A percentile compares a stretch with the other conserved stretches of the same genome.
Evolutionary conservation across 2,329 filamentous ascomycete genomes (phyloP).

Genomic region (Diplocarpon mali): DNA sequence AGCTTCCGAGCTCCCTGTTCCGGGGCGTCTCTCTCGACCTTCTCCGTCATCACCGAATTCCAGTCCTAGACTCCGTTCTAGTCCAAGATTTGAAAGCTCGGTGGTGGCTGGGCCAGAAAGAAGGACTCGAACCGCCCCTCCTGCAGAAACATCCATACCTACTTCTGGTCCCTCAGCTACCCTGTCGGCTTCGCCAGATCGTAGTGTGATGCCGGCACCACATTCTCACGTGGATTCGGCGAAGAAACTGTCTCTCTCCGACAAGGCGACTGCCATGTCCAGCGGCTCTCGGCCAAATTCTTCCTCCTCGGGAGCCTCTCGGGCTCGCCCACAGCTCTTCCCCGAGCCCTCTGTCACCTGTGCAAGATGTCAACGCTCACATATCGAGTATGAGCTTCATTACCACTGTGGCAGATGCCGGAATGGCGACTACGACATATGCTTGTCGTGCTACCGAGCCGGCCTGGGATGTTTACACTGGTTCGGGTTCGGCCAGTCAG

Average conservation of each 20-base stretch:
- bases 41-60: constrained; percentile 14
- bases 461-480: constrained; percentile 74
- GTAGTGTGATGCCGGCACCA: constrained; percentile 21
- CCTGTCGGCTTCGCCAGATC: constrained; percentile 14
- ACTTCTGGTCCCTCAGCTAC: constrained; percentile 10
- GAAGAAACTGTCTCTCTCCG: constrained; percentile 15
- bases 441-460: constrained; percentile 65
- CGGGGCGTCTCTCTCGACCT: constrained; percentile 7
- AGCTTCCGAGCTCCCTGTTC: constrained; percentile 14
- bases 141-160: constrained; percentile 17
- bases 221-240: constrained; percentile 21
- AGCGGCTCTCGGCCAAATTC: constrained; percentile 25
- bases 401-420: constrained; percentile 69
- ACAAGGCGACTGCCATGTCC: constrained; percentile 22
- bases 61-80: constrained; percentile 11
- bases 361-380: constrained; percentile 52
- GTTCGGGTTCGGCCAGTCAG: constrained; percentile 75
- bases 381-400: constrained; percentile 79
- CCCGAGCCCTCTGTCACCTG: constrained; percentile 66
- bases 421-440: constrained; percentile 66
- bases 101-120: constrained; percentile 5
- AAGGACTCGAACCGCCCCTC: constrained; percentile 15
- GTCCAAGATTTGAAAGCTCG: constrained; percentile 11
- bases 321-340: constrained; percentile 36
- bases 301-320: constrained; percentile 23